These are phyloP conservation scores for Xerocomus potaroensis DNA, from an alignment of 768 basidiomycete species.

Conservation along the genomic window DNA sequence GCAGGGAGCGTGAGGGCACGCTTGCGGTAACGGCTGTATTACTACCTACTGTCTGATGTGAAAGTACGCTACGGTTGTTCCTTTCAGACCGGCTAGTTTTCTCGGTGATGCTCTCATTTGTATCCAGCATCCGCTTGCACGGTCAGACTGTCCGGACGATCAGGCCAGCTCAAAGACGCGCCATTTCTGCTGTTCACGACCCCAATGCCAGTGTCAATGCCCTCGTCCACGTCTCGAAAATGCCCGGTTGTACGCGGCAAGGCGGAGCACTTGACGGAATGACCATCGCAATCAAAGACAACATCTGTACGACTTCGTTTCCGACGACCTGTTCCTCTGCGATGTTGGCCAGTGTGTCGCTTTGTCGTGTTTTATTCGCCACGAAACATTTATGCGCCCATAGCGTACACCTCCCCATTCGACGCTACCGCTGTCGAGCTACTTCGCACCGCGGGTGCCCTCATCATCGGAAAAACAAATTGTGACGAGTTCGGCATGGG, in stretches of 20 bases:
- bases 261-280: constrained; percentile 37
- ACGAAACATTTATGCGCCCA: background rate
- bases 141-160: too few relatives aligned
- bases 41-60: too few relatives aligned
- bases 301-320: constrained; percentile 65
- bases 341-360: constrained; percentile 57
- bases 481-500: constrained; percentile 99
- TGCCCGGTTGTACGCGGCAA: background rate
- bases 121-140: too few relatives aligned
- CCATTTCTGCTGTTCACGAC: background rate
- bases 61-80: too few relatives aligned
- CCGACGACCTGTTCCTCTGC: constrained; percentile 76
- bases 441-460: constrained; percentile 56
- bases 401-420: constrained; percentile 76
- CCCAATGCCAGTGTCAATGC: constrained; percentile 50
- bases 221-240: constrained; percentile 36
- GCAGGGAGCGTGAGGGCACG: too few relatives aligned
- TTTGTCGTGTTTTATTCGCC: background rate
- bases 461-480: constrained; percentile 84
- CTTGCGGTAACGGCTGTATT: too few relatives aligned
- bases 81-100: too few relatives aligned
- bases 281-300: constrained; percentile 78
- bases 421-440: constrained; percentile 80
- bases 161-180: constrained; percentile 7
- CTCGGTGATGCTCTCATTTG: too few relatives aligned